Percentiles rank a stretch among this genome's conserved stretches.
These are phyloP conservation scores for Leptosphaerulina australis DNA, from an alignment of 2,329 filamentous ascomycete species.

Conservation along the genomic window DNA sequence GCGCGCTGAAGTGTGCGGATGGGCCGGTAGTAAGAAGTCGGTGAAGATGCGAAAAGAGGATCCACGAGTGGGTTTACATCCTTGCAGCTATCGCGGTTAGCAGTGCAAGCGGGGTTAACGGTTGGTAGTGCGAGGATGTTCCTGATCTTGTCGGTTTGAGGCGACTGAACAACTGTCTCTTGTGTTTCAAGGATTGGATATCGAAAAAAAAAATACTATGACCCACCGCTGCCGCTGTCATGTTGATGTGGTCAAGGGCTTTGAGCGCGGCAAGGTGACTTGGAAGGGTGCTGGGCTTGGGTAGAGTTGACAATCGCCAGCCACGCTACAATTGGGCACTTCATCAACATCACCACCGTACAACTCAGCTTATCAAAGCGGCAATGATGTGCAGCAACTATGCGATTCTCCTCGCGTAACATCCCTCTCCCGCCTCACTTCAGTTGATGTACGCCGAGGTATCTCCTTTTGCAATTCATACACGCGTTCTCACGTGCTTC, in stretches of 20 bases:
- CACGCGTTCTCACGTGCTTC: constrained; percentile 8
- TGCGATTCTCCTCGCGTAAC: background rate
- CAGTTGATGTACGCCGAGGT: constrained; percentile 8
- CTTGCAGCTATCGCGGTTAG: constrained; percentile 7
- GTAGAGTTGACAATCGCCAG: constrained; percentile 1
- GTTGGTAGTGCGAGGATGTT: constrained; percentile 4
- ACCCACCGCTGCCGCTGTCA: constrained; percentile 16
- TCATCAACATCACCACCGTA: background rate
- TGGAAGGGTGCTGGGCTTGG: background rate
- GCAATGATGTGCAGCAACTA: background rate
- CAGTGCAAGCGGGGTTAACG: constrained; percentile 4
- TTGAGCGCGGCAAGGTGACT: background rate
- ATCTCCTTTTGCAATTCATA: constrained; percentile 5
- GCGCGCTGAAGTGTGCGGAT: constrained; percentile 20
- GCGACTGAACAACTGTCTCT: constrained; percentile 1
- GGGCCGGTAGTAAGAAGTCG: constrained; percentile 32
- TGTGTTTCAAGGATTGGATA: no score
- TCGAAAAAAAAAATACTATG: no score
- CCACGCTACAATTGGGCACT: background rate
- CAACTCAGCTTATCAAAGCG: background rate
- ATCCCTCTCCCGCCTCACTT: constrained; percentile 5
- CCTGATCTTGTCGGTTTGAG: constrained; percentile 11
- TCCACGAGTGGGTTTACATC: constrained; percentile 23
- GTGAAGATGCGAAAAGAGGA: constrained; percentile 21
- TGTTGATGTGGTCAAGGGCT: background rate